Percentiles rank a stretch among this genome's conserved stretches.
phyloP scores from a whole-genome alignment of 768 basidiomycete genomes.

The Tubosaeta brunneosetosa region DNA sequence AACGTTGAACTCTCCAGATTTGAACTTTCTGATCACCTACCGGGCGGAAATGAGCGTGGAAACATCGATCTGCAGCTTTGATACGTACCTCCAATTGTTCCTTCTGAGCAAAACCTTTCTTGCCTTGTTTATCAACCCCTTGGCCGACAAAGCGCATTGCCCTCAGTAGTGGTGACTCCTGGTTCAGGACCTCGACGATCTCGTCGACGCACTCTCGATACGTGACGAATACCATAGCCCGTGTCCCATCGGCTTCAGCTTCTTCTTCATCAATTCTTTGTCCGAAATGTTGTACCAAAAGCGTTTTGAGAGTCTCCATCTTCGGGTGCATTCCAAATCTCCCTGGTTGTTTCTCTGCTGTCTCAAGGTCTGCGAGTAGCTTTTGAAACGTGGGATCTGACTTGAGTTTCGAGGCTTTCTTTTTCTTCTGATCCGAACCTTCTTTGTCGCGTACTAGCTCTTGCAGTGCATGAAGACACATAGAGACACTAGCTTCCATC shows the following conservation, averaged over 20 bases:
- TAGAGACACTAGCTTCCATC: slow-evolving; percentile 78
- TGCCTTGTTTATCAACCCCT: slow-evolving; percentile 77
- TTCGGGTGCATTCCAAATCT: slow-evolving; percentile 81
- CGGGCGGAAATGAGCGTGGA: slow-evolving; percentile 4
- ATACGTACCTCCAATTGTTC: slow-evolving; percentile 76
- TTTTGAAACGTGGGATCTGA: slow-evolving; percentile 58
- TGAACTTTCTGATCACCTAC: slow-evolving; percentile 85
- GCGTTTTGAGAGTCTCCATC: slow-evolving; percentile 73
- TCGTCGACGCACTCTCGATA: slow-evolving; percentile 89
- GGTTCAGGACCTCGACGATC: slow-evolving; percentile 74
- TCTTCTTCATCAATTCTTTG: slow-evolving; percentile 26
- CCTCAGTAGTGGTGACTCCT: slow-evolving; percentile 71
- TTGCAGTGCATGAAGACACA: slow-evolving; percentile 68
- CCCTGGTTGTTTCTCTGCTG: slow-evolving; percentile 38
- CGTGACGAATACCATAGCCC: slow-evolving; percentile 94
- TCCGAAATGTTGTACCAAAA: slow-evolving; percentile 77
- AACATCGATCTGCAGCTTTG: not conserved
- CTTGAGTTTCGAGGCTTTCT: slow-evolving; percentile 41
- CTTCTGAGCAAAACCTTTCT: slow-evolving; percentile 85
- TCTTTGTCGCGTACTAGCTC: slow-evolving; percentile 43
- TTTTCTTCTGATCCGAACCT: slow-evolving; percentile 29
- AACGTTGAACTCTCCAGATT: slow-evolving; percentile 81
- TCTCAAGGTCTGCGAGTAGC: slow-evolving; percentile 63
- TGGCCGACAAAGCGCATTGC: slow-evolving; percentile 90
- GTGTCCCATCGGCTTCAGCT: slow-evolving; percentile 38